Base-by-base conservation (phyloP, 768 basidiomycete genomes). In the Rhodotorula taiwanensis region DNA sequence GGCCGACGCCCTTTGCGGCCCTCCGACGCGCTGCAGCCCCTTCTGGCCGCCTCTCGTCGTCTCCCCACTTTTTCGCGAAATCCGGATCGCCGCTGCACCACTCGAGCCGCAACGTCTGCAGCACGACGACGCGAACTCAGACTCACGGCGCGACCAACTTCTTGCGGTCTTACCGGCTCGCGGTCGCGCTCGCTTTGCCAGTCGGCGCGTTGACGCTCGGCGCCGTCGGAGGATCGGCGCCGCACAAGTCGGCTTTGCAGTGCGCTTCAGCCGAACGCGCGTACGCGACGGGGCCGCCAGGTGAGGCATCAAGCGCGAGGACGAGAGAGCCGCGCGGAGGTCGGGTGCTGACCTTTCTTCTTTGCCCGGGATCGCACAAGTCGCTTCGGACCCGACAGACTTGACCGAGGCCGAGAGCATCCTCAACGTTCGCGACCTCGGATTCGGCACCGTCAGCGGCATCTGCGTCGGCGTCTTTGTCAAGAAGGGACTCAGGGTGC, bases 381-480 rank as follows among this genome's bases (percentile, higher is more conserved):
- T n/a, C n/a, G n/a, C n/a, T n/a, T n/a, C n/a, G n/a, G 36, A 39
- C 10, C 36, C 36, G 36, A 10, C 36, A 9, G 36, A 39, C 36
- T 39, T 39, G 36, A 39, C 42, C 20, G 53, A 60, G 31, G 56
- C 69, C 9, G 53, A 65, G 55, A 64, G 62, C 28, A 80, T 83
- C 1, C 79, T 95, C n/a, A 88, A 84, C 58, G 60, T 83, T 25
- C 86, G 86, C 72, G 86, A 94, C 69, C 82, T 98, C 31, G 80
- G 84, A 0, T 97, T 97, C 74, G 94, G 94, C 16, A 88, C 90
- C 8, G 84, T 88, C 0, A 83, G 85, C 59, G 94, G 94, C 0
- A 74, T 98, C 45, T 95, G 90, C 72, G 84, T 89, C 0, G 94
- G 94, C 0, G 81, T 98, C 0, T 98, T 98, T 73, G 79, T 94